Evolutionary conservation across 2,329 filamentous ascomycete species (phyloP), one percentile per base, ranked within the genome.

Genomic region (Epicoccum nigrum): DNA sequence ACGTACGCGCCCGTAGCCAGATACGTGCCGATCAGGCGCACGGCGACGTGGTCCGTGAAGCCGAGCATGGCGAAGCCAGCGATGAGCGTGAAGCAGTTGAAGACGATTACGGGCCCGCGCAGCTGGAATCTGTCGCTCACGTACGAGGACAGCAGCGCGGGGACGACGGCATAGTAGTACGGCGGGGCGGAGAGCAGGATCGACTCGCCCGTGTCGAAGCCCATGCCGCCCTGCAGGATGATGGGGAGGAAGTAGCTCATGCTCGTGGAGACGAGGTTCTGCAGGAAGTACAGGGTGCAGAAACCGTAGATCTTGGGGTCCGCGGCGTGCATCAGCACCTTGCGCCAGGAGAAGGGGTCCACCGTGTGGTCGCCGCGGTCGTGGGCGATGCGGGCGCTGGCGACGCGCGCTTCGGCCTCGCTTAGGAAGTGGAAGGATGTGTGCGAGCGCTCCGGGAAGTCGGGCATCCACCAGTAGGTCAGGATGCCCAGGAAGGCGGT

Each of bases 381-480:
- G 5, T 74, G 73, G 37, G 86, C 74, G 59, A 88, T 87, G 5
- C 85, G 77, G 4, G 70, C 2, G 83, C 75, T 1, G 19, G 83
- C 84, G 3, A 87, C 63, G n/a, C 74, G 68, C 30, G 81, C 79
- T 65, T 88, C 85, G 15, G 78, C 73, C 7, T 77, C 64, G 2
- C 77, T 79, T 17, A 88, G 75, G 63, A 88, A 89, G 59, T 67
- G 75, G 57, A 84, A 81, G 42, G 81, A 85, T 11, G 71, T 72
- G 44, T 83, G 76, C 1, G 83, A 77, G 20, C 83, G 77, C 59
- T 88, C 86, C 0, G 86, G 86, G 55, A 89, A 88, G 62, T 88
- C 85, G 33, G 88, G 77, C 74, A 89, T 87, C 86, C 86, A 88
- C 78, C 84, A 86, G 62, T 85, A 88, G 0, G 85, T 87, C 11